Conservation (phyloP, 345 rosid species). For the Citrus maxima region DNA sequence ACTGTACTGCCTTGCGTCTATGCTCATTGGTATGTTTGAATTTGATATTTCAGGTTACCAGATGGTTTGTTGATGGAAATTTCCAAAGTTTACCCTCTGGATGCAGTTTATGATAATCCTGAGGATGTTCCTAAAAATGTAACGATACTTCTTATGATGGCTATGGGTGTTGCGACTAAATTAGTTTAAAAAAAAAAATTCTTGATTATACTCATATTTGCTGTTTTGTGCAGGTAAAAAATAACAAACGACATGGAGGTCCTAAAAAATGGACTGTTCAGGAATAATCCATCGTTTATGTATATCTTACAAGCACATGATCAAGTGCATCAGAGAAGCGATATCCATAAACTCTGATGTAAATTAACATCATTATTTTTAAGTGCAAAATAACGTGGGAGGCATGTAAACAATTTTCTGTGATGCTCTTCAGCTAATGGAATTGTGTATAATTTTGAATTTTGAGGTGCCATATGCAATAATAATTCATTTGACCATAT, state of each 20-base stretch:
- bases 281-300: slow-evolving; percentile 20
- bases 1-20: not conserved
- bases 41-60: slow-evolving; percentile 44
- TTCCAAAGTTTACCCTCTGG: slow-evolving; percentile 60
- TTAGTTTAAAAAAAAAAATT: not conserved
- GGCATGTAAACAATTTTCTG: too few relatives aligned
- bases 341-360: too few relatives aligned
- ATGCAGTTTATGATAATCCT: slow-evolving; percentile 58
- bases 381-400: too few relatives aligned
- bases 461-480: too few relatives aligned
- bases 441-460: too few relatives aligned
- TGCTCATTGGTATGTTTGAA: not conserved
- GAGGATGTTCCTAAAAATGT: slow-evolving; percentile 66
- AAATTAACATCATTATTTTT: too few relatives aligned
- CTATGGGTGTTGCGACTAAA: not conserved
- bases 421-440: too few relatives aligned
- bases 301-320: too few relatives aligned
- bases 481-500: not conserved
- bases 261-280: slow-evolving; percentile 63
- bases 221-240: slow-evolving; percentile 33
- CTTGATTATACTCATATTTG: not conserved
- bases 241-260: slow-evolving; percentile 60
- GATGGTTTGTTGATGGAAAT: slow-evolving; percentile 71
- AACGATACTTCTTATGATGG: not conserved
- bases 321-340: too few relatives aligned